phyloP scores from a whole-genome alignment of 2,329 filamentous ascomycete genomes.

The Fusarium falciforme region DNA sequence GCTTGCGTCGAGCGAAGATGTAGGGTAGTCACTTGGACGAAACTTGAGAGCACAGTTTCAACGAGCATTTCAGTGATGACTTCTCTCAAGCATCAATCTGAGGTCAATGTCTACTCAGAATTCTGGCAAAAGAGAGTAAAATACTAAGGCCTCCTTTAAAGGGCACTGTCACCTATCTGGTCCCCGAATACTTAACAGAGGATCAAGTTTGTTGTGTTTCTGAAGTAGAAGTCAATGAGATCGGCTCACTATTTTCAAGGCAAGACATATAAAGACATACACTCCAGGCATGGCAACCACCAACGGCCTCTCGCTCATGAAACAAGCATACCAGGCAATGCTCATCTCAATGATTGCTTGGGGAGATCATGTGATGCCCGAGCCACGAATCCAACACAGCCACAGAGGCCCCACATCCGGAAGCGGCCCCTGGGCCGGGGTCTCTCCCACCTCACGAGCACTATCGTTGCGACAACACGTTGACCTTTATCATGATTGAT shows the following conservation, averaged over 20 bases:
- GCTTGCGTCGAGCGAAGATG: background rate
- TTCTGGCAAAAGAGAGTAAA: background rate
- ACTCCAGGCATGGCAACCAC: background rate
- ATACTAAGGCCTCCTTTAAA: background rate
- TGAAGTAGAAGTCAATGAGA: background rate
- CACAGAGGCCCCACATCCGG: conserved; percentile 40
- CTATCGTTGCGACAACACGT: conserved; percentile 36
- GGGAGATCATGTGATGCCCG: conserved; percentile 23
- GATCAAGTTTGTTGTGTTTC: background rate
- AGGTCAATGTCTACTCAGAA: background rate
- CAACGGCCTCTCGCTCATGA: background rate
- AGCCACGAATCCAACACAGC: conserved; percentile 36
- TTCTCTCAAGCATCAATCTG: background rate
- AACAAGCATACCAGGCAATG: background rate
- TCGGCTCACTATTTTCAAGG: background rate
- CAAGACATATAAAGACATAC: background rate
- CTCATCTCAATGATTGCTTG: background rate
- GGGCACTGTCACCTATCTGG: background rate
- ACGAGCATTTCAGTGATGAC: background rate
- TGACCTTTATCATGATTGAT: conserved; percentile 41
- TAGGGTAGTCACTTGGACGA: background rate
- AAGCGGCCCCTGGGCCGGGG: conserved; percentile 40
- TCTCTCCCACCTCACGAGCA: conserved; percentile 21
- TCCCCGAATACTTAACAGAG: background rate
- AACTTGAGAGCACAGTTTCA: background rate